Evolutionary conservation across 768 basidiomycete species (phyloP).

Genomic region (Dictyophora rubrovolvata): DNA sequence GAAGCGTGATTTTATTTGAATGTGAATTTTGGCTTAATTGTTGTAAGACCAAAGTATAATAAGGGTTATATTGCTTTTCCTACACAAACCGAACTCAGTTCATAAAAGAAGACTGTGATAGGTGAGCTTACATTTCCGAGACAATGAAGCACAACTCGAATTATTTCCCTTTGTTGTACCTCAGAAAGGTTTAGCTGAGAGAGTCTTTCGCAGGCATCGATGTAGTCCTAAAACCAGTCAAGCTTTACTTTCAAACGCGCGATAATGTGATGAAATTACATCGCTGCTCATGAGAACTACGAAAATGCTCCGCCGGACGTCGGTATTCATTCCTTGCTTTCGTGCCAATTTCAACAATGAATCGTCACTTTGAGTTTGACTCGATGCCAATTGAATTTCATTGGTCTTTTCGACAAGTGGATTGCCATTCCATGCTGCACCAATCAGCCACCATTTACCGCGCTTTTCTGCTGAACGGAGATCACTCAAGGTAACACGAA

Average conservation of each 20-base stretch:
- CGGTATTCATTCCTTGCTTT: conserved; percentile 98
- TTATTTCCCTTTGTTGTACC: conserved; percentile 86
- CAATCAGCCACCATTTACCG: conserved; percentile 99
- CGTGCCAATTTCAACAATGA: conserved; percentile 67
- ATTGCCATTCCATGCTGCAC: conserved; percentile 91
- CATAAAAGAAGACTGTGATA: background rate
- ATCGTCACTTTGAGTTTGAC: conserved; percentile 22
- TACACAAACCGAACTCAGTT: conserved; percentile 20
- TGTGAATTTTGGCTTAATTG: conserved; percentile 73
- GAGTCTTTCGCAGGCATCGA: conserved; percentile 91
- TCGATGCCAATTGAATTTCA: conserved; percentile 17
- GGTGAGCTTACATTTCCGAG: conserved; percentile 65
- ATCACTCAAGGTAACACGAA: conserved; percentile 80
- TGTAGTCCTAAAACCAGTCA: conserved; percentile 61
- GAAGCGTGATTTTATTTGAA: conserved; percentile 83
- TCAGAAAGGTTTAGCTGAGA: conserved; percentile 76
- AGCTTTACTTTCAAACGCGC: background rate
- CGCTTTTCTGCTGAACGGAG: conserved; percentile 72
- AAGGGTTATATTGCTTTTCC: conserved; percentile 93
- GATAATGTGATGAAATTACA: conserved; percentile 34
- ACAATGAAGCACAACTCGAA: conserved; percentile 89
- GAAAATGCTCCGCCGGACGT: conserved; percentile 84
- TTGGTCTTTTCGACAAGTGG: conserved; percentile 63
- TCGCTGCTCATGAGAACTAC: conserved; percentile 93
- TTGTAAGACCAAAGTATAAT: conserved; percentile 83